phyloP scores from a whole-genome alignment of 1,284 basidiomycete genomes.

The Ceratobasidium sp. region DNA sequence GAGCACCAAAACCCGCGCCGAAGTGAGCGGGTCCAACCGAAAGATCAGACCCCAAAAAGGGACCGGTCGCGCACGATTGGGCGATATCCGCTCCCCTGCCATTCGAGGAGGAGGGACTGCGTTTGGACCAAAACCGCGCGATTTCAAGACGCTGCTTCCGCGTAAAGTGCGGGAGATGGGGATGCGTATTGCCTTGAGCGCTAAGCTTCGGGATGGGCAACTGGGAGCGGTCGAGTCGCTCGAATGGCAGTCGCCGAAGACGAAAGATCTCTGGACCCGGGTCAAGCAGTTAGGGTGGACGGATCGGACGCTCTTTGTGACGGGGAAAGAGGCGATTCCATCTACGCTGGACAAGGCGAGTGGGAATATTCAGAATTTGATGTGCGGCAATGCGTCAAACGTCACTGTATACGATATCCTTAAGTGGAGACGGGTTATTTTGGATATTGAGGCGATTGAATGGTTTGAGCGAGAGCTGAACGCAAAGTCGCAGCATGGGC shows the following conservation, averaged over 20 bases:
- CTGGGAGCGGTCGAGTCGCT: constrained; percentile 82
- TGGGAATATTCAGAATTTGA: constrained; percentile 74
- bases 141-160: constrained; percentile 91
- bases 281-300: constrained; percentile 72
- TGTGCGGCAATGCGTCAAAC: constrained; percentile 72
- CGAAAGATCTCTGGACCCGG: constrained; percentile 69
- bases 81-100: constrained; percentile 90
- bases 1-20: constrained; percentile 90
- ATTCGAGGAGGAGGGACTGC: constrained; percentile 93
- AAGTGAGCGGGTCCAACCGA: constrained; percentile 88
- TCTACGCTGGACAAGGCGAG: constrained; percentile 69
- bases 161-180: constrained; percentile 93
- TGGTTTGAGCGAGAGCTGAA: constrained; percentile 74
- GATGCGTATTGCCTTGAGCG: constrained; percentile 89
- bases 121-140: constrained; percentile 90
- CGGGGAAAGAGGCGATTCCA: constrained; percentile 71
- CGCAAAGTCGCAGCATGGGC: constrained; percentile 10
- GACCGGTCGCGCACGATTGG: constrained; percentile 88
- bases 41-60: constrained; percentile 97
- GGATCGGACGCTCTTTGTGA: constrained; percentile 77
- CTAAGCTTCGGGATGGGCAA: constrained; percentile 79
- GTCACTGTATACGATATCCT: constrained; percentile 83
- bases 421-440: constrained; percentile 77
- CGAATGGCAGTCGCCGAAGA: constrained; percentile 79
- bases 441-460: constrained; percentile 79